Evolutionary conservation across 768 basidiomycete species (phyloP).

Genomic region (Mycena galopus): DNA sequence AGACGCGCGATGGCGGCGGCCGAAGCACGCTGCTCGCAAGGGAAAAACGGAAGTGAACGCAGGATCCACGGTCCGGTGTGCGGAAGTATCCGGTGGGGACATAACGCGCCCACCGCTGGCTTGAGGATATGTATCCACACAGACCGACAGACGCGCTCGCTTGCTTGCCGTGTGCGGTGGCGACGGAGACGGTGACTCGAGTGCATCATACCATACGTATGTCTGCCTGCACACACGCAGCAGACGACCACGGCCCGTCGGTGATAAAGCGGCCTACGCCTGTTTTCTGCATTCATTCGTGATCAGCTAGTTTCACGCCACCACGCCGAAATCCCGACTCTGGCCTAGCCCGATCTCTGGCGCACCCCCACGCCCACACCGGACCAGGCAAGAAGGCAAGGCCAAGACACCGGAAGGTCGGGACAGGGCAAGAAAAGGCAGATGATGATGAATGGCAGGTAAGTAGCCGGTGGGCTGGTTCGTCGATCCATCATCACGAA

Average conservation of each 20-base stretch:
- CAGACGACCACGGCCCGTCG: not conserved
- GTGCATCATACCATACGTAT: too few species aligned
- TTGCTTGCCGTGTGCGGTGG: too few species aligned
- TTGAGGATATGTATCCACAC: too few species aligned
- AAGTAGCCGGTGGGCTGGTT: conserved; percentile 16
- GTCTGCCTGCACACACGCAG: not conserved
- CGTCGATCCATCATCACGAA: not conserved
- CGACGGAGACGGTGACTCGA: not conserved
- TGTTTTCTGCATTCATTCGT: too few species aligned
- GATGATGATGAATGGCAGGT: too few species aligned
- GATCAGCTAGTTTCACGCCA: not conserved
- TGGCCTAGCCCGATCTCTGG: not conserved
- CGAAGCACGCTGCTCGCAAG: not conserved
- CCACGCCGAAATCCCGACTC: not conserved
- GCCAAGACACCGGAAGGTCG: not conserved
- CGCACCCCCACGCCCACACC: not conserved
- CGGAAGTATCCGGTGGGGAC: not conserved
- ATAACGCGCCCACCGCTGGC: not conserved
- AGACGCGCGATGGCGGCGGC: not conserved
- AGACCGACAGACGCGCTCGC: not conserved
- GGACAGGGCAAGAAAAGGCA: not conserved
- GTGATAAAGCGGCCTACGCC: not conserved
- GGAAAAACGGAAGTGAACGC: not conserved
- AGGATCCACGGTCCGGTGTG: not conserved
- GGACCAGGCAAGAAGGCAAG: not conserved